Conservation (phyloP, 495 filamentous ascomycete species). For the Xylaria scruposa region DNA sequence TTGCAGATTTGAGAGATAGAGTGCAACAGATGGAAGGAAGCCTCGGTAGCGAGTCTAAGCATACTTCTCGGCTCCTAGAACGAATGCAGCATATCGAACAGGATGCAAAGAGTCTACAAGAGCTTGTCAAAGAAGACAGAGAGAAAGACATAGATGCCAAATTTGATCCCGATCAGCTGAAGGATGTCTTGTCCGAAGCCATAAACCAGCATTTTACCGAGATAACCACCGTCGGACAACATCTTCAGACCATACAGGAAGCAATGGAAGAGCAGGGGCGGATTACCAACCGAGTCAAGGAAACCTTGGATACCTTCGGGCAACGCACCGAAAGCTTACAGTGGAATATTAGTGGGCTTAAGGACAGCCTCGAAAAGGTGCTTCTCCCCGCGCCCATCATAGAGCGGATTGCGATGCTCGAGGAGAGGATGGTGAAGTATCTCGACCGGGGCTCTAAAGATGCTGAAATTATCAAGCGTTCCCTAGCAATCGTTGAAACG, state of each 20-base stretch:
- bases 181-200: background rate
- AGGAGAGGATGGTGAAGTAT: background rate
- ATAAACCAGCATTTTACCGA: background rate
- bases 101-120: background rate
- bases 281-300: background rate
- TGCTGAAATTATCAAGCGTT: conserved; percentile 5
- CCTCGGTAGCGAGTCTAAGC: background rate
- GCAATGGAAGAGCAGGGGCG: background rate
- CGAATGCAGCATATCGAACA: conserved; percentile 11
- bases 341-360: background rate
- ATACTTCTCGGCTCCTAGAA: background rate
- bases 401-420: background rate
- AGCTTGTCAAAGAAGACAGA: background rate
- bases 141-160: background rate
- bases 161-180: conserved; percentile 1
- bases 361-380: background rate
- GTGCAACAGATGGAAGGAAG: background rate
- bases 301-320: background rate
- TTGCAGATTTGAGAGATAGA: background rate
- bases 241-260: conserved; percentile 9
- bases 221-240: background rate
- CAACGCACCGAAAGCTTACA: background rate
- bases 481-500: background rate
- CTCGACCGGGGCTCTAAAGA: background rate
- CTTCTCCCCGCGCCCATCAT: background rate